Conservation (phyloP, 495 filamentous ascomycete genomes). For the Aspergillus bridgeri region DNA sequence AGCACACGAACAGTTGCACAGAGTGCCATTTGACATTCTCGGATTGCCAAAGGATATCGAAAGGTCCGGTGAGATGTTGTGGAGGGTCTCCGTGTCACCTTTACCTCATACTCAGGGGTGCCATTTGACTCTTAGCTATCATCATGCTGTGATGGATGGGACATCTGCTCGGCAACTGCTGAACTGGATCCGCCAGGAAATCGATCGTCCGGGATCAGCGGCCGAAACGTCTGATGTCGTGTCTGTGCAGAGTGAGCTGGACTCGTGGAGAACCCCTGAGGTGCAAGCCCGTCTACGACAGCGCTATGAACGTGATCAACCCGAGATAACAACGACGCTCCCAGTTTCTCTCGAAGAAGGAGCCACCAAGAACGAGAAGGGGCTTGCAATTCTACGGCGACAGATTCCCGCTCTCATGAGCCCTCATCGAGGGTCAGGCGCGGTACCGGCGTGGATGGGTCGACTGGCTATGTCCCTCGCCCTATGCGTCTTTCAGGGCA, state of each 20-base stretch:
- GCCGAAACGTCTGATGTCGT: neutral
- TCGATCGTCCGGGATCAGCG: neutral
- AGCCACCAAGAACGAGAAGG: neutral
- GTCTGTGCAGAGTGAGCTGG: neutral
- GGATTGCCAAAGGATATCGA: neutral
- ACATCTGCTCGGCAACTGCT: neutral
- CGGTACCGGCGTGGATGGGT: conserved; percentile 1
- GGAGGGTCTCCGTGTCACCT: neutral
- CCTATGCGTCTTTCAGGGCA: neutral
- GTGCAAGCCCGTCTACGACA: neutral
- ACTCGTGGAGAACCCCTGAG: neutral
- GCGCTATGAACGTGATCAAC: neutral
- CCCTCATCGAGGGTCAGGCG: neutral
- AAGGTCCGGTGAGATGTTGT: neutral
- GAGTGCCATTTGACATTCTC: neutral
- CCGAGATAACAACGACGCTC: neutral
- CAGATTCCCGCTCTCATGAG: neutral
- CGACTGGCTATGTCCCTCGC: neutral
- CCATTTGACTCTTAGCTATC: neutral
- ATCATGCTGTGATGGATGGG: neutral
- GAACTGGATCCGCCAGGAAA: neutral
- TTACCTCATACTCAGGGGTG: neutral
- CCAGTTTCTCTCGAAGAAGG: neutral
- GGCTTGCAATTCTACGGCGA: neutral
- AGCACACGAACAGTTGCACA: neutral